Evolutionary conservation across 495 filamentous ascomycete genomes (phyloP).

Genomic region (Aspergillus taichungensis): DNA sequence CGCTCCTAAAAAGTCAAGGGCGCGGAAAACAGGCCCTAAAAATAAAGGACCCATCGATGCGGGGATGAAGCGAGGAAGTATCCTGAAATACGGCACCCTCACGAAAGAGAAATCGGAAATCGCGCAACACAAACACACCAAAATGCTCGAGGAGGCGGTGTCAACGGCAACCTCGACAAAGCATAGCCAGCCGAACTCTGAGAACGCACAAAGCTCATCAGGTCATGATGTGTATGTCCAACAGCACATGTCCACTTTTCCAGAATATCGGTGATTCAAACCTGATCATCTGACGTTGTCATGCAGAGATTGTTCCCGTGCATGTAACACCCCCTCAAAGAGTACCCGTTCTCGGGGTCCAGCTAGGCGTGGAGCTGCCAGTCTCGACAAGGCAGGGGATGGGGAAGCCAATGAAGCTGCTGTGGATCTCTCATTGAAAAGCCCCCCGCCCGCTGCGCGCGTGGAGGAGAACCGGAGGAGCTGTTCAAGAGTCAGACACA

Average conservation of each 20-base stretch:
- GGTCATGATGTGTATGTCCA: neutral
- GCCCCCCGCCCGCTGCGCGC: neutral
- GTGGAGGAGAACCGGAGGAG: slow-evolving; percentile 12
- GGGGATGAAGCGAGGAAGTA: slow-evolving; percentile 37
- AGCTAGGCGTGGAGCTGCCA: slow-evolving; percentile 7
- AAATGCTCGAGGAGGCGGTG: slow-evolving; percentile 24
- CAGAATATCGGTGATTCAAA: slow-evolving; percentile 18
- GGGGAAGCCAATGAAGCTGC: slow-evolving; percentile 7
- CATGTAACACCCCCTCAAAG: slow-evolving; percentile 11
- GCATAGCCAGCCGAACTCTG: slow-evolving; percentile 3
- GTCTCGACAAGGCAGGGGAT: slow-evolving; percentile 6
- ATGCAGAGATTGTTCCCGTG: slow-evolving; percentile 13
- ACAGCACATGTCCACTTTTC: neutral
- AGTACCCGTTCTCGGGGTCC: slow-evolving; percentile 3
- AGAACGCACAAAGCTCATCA: too few species aligned
- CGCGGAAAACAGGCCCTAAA: slow-evolving; percentile 24
- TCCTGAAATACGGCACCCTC: slow-evolving; percentile 38
- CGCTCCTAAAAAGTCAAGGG: slow-evolving; percentile 21
- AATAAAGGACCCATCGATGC: slow-evolving; percentile 37
- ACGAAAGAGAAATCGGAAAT: slow-evolving; percentile 32
- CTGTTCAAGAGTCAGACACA: slow-evolving; percentile 13
- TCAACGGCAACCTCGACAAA: slow-evolving; percentile 12
- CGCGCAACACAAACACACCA: slow-evolving; percentile 22
- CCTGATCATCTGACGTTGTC: slow-evolving; percentile 21
- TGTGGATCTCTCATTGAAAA: slow-evolving; percentile 2